Percentiles rank a stretch among this genome's conserved stretches.
Conservation (phyloP, 345 rosid genomes). For the Rubroshorea leprosula region DNA sequence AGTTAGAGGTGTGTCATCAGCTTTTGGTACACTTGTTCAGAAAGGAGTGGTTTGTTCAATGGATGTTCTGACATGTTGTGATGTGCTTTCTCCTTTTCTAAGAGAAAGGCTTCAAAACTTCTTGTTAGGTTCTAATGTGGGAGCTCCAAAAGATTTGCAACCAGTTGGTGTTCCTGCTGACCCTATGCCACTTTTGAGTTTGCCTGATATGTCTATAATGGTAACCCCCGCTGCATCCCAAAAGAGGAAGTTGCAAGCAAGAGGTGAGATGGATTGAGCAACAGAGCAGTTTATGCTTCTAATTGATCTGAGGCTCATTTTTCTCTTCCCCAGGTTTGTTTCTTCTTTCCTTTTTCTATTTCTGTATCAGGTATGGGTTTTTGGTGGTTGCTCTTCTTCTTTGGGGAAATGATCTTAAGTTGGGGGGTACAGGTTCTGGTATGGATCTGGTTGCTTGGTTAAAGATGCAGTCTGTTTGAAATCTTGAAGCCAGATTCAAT, state of each 20-base stretch:
- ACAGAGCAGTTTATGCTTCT: constrained; percentile 17
- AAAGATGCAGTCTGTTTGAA: no score
- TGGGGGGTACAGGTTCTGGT: no score
- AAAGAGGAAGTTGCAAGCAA: constrained; percentile 11
- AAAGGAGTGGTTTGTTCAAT: constrained; percentile 56
- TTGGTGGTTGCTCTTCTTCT: no score
- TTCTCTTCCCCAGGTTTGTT: no score
- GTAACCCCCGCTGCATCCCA: constrained; percentile 15
- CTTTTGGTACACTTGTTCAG: constrained; percentile 44
- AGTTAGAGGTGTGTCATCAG: constrained; percentile 45
- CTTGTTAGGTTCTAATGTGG: constrained; percentile 29
- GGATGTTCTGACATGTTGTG: constrained; percentile 40
- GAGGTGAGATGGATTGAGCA: constrained; percentile 14
- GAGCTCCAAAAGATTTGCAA: constrained; percentile 19
- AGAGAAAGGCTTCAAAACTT: constrained; percentile 45
- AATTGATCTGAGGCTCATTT: no score
- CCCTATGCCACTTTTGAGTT: constrained; percentile 10
- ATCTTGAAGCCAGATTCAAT: no score
- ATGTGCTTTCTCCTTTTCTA: constrained; percentile 40
- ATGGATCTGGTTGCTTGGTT: no score
- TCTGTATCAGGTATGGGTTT: no score
- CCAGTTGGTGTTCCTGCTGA: constrained; percentile 18
- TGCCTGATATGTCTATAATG: constrained; percentile 14
- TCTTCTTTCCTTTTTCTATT: no score
- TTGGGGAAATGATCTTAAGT: no score